Evolutionary conservation across 2,329 filamentous ascomycete genomes (phyloP).

Genomic region (Colletotrichum noveboracense): DNA sequence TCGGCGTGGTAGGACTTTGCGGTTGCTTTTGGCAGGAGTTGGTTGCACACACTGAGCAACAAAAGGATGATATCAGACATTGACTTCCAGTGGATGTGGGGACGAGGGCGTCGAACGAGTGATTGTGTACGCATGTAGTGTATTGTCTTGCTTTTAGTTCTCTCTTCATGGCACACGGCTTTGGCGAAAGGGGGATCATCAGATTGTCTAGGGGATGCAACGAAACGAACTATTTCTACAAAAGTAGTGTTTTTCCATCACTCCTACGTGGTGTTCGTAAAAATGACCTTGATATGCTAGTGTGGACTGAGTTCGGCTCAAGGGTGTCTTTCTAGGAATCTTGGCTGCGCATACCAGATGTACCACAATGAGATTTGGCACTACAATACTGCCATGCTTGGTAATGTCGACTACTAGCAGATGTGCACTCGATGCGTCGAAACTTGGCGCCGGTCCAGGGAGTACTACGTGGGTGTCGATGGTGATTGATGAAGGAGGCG

Average conservation of each 20-base stretch:
- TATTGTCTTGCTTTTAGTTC: slow-evolving; percentile 15
- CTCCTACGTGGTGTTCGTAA: background rate
- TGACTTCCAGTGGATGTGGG: slow-evolving; percentile 4
- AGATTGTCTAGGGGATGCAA: slow-evolving; percentile 21
- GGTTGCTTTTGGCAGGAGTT: slow-evolving; percentile 13
- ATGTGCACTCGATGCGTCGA: background rate
- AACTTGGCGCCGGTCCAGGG: background rate
- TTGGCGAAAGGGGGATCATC: slow-evolving; percentile 22
- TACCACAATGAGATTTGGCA: background rate
- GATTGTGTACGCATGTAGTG: slow-evolving; percentile 23
- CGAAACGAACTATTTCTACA: background rate
- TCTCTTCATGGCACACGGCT: slow-evolving; percentile 23
- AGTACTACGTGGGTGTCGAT: background rate
- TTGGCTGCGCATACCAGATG: background rate
- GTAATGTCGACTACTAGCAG: background rate
- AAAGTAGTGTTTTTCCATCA: background rate
- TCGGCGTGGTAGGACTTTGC: slow-evolving; percentile 11
- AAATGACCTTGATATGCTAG: background rate
- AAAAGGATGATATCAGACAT: slow-evolving; percentile 15
- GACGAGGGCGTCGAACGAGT: slow-evolving; percentile 5
- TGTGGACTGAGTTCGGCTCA: background rate
- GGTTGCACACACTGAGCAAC: slow-evolving; percentile 18
- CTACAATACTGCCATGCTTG: background rate
- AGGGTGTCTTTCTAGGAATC: background rate
- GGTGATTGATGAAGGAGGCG: background rate